Evolutionary conservation across 495 filamentous ascomycete species (phyloP).

Genomic region (Aspergillus steynii): DNA sequence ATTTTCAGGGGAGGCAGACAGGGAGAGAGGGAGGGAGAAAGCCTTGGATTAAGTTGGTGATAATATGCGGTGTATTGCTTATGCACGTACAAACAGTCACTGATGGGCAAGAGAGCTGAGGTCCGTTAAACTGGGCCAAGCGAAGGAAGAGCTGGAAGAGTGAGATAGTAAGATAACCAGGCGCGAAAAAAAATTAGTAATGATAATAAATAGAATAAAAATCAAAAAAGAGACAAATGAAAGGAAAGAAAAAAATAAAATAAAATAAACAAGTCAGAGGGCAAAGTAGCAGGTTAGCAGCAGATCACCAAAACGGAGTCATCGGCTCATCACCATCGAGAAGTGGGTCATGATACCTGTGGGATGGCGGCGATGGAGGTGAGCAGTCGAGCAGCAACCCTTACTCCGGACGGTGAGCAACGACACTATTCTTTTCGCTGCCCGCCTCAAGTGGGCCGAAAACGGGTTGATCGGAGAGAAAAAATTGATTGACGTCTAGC

Average conservation of each 20-base stretch:
- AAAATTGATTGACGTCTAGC: conserved; percentile 23
- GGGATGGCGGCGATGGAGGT: conserved; percentile 12
- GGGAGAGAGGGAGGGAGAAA: neutral
- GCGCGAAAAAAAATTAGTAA: neutral
- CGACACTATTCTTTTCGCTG: conserved; percentile 18
- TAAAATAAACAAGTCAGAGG: conserved; percentile 1
- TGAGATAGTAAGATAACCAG: conserved; percentile 9
- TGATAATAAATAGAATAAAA: neutral
- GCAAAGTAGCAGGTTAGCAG: neutral
- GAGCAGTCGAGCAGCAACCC: conserved; percentile 24
- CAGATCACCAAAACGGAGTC: neutral
- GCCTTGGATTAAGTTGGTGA: conserved; percentile 1
- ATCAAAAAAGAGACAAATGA: neutral
- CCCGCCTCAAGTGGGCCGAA: conserved; percentile 21
- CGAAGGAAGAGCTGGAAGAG: conserved; percentile 10
- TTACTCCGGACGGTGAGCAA: conserved; percentile 16
- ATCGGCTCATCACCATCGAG: conserved; percentile 3
- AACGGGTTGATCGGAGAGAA: conserved; percentile 25
- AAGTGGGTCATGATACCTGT: conserved; percentile 20
- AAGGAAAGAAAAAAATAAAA: conserved; percentile 1
- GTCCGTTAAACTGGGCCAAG: neutral
- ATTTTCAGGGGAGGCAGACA: neutral
- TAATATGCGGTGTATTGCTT: conserved; percentile 23
- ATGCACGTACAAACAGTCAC: neutral
- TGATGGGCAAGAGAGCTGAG: neutral